Base-by-base conservation (phyloP, 306 rosid species). In the Bauhinia variegata region DNA sequence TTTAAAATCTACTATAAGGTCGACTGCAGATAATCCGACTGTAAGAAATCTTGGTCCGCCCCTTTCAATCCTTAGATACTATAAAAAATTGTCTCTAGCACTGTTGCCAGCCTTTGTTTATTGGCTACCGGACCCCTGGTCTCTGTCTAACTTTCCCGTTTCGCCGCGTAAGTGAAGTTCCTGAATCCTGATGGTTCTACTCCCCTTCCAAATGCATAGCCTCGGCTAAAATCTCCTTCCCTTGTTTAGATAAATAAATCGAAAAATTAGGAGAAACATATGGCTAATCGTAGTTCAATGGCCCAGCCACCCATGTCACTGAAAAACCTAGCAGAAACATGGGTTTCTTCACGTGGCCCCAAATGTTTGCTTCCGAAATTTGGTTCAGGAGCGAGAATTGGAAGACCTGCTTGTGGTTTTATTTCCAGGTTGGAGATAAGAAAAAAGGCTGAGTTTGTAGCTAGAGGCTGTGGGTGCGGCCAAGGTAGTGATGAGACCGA, bases 201-300 rank as follows among this genome's bases (percentile, higher is more conserved):
- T 15, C 17, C 38, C n/a, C 74, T 14, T 8, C 28, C 8, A 52
- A 37, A 7, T 32, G 36, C 15, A 19, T n/a, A 2, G 11, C 4
- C 11, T 7, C 17, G 14, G 8, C 16, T 54, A 13, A 57, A 44
- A 11, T 17, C 33, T 28, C 17, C 3, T 47, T 46, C 48, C 38
- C 42, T 70, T 10, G 14, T 16, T 18, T 15, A 17, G 23, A 37
- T 14, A 46, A 36, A 3, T 33, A 19, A 8, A 7, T 46, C 5
- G 2, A 34, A 18, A 54, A 39, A 8, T 19, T 47, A 2, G 33
- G 32, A 47, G 67, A 68, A 30, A 6, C n/a, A 60, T 3, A 81
- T 81, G 84, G 83, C 79, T 32, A 39, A 54, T 62, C 49, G 60
- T 12, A 67, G 60, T 66, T 77, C 88, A 28, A 72, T 67, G 64